Evolutionary conservation across 441 rosid species (phyloP).

Genomic region (Sinapis alba): DNA sequence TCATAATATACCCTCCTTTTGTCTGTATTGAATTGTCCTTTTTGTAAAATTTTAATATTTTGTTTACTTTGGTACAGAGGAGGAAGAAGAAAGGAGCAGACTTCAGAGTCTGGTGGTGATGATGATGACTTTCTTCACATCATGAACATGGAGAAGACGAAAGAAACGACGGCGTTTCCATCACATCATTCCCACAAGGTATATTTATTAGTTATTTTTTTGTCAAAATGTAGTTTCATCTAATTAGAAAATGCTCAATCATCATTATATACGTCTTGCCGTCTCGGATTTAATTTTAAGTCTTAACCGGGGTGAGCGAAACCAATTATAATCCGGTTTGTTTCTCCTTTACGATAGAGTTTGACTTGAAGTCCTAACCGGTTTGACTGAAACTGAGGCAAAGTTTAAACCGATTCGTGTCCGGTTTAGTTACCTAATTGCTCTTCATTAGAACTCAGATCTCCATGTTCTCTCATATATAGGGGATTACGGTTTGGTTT

Average conservation of each 20-base stretch:
- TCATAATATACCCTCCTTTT: slow-evolving; percentile 19
- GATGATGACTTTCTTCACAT: slow-evolving; percentile 37
- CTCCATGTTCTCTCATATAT: not conserved
- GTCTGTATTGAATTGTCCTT: slow-evolving; percentile 33
- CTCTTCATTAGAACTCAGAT: not conserved
- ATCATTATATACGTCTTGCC: not conserved
- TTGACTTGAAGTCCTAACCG: not conserved
- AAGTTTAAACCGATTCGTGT: not conserved
- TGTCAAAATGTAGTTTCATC: not conserved
- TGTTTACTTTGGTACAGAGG: slow-evolving; percentile 36
- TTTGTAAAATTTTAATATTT: not conserved
- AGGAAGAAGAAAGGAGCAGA: slow-evolving; percentile 28
- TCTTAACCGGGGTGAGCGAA: not conserved
- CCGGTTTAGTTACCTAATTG: not conserved
- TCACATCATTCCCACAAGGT: slow-evolving; percentile 31
- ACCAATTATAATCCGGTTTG: not conserved
- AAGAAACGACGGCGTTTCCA: slow-evolving; percentile 26
- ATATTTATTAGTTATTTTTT: not conserved
- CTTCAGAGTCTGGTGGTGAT: slow-evolving; percentile 29
- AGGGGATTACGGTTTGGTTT: not conserved
- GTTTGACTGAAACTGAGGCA: not conserved
- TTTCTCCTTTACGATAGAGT: not conserved
- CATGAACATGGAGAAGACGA: slow-evolving; percentile 28
- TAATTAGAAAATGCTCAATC: not conserved
- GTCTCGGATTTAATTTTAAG: not conserved